Percentiles rank a stretch among this genome's conserved stretches.
phyloP scores from a whole-genome alignment of 352 stramenopile genomes.

The Phytophthora agathidicida region DNA sequence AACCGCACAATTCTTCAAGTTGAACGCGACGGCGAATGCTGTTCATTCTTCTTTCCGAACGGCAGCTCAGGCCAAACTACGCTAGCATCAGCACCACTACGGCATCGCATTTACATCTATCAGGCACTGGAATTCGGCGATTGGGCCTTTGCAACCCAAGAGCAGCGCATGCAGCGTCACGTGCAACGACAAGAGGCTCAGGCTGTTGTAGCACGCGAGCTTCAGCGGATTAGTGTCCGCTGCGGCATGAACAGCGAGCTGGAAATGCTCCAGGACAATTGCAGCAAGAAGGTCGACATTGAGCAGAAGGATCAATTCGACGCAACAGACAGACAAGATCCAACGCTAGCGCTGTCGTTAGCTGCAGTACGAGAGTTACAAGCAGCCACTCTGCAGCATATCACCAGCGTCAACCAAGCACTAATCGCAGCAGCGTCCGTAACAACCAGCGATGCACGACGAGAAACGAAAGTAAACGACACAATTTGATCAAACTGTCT shows the following conservation, averaged over 20 bases:
- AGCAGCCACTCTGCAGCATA: conserved; percentile 56
- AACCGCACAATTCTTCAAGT: conserved; percentile 81
- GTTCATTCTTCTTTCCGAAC: conserved; percentile 60
- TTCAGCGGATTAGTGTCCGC: conserved; percentile 54
- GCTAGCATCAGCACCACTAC: conserved; percentile 38
- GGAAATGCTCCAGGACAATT: background rate
- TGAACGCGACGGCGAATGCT: conserved; percentile 37
- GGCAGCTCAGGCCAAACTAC: conserved; percentile 47
- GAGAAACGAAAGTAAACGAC: conserved; percentile 21
- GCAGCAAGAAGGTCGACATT: background rate
- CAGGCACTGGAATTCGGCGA: conserved; percentile 63
- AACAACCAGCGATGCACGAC: conserved; percentile 15
- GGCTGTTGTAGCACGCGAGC: conserved; percentile 36
- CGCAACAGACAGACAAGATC: conserved; percentile 2
- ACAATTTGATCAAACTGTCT: conserved; percentile 45
- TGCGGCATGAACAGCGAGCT: conserved; percentile 40
- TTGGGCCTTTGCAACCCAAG: conserved; percentile 67
- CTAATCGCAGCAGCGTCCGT: conserved; percentile 30
- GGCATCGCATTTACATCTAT: conserved; percentile 57
- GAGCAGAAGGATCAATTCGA: conserved; percentile 4
- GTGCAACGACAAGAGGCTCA: conserved; percentile 36
- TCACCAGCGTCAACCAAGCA: conserved; percentile 45
- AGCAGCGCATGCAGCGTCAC: conserved; percentile 55
- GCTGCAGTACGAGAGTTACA: conserved; percentile 49
- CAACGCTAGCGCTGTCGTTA: conserved; percentile 29